Evolutionary conservation across 441 rosid species (phyloP), one percentile per base, ranked within the genome.

Genomic region (Erodium moschatum): DNA sequence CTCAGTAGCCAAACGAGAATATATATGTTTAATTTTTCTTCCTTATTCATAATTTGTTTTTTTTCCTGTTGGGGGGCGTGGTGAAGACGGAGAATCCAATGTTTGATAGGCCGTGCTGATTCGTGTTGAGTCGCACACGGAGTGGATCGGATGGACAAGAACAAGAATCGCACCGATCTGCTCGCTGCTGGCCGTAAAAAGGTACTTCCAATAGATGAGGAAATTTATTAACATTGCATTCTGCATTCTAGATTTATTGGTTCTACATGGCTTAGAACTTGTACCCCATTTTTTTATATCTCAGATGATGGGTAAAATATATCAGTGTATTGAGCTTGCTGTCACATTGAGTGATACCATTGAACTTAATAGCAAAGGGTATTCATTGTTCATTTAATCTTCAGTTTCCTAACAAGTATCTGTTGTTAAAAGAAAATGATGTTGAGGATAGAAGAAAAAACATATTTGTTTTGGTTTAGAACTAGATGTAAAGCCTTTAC

Each of bases 161-260:
- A 88, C 85, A 95, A 87, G 89, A 87, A 70, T 79, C 93, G 97
- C 73, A 77, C 84, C 27, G 97, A 95, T 82, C 83, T 91, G 75
- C 98, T 92, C 21, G 91, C 91, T 2, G 98, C 98, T 3, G 98
- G 99, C 31, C 97, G 98, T 13, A 89, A 92, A 76, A 92, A 84
- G 98, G 99, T 92, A 68, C 29, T 62, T 69, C 2, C 64, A 61
- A 61, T 61, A 7, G 7, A 24, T 4, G n/a, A 61, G 65, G 65
- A 61, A 24, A 61, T 61, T 11, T 61, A 61, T 27, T 21, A 20
- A 11, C n/a, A 29, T 13, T 61, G 6, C 24, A 24, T 61, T 24
- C 15, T 61, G 65, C 65, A 61, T 27, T 61, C 3, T 61, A 29
- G n/a, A 61, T 61, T 3, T 12, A 61, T 21, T 61, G 35, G 38